A percentile compares a stretch with the other conserved stretches of the same genome.
These are phyloP conservation scores for Calonectria leucothoes DNA, from an alignment of 2,329 filamentous ascomycete genomes.

Conservation along the genomic window DNA sequence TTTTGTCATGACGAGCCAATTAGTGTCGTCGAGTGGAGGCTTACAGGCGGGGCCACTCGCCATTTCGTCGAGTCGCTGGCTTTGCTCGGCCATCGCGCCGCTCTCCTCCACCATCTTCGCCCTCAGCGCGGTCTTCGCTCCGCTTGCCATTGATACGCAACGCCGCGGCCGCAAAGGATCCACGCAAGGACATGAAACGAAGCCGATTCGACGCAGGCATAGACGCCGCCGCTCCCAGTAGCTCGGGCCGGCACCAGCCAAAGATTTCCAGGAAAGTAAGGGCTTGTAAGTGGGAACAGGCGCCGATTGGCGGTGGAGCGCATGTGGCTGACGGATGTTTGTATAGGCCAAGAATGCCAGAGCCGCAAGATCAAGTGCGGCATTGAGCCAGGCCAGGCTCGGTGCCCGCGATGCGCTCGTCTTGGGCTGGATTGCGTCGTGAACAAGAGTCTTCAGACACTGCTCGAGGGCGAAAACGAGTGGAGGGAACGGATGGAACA, in stretches of 20 bases:
- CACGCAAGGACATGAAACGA: slow-evolving; percentile 11
- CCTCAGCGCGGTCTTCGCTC: neutral
- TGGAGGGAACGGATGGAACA: slow-evolving; percentile 49
- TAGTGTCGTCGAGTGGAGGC: neutral
- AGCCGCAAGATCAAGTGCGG: slow-evolving; percentile 67
- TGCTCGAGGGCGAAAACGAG: slow-evolving; percentile 64
- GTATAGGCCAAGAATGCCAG: slow-evolving; percentile 57
- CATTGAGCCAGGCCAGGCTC: slow-evolving; percentile 55
- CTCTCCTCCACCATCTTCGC: neutral
- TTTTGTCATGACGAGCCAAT: neutral
- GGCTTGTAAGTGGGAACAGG: slow-evolving; percentile 40
- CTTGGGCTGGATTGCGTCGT: slow-evolving; percentile 63
- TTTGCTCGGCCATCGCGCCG: slow-evolving; percentile 8
- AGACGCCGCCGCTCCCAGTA: neutral
- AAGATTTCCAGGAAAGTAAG: slow-evolving; percentile 48
- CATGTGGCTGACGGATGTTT: neutral
- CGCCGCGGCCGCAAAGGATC: neutral
- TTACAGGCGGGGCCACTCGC: neutral
- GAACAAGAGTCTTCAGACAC: slow-evolving; percentile 66
- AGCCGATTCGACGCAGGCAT: slow-evolving; percentile 2
- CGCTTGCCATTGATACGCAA: neutral
- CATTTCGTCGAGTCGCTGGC: neutral
- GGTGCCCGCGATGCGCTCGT: slow-evolving; percentile 61
- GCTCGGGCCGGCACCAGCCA: slow-evolving; percentile 23
- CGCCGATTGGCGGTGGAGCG: neutral